phyloP scores from a whole-genome alignment of 1,139 yeast genomes.

The Kurtzmaniella quercitrusa region DNA sequence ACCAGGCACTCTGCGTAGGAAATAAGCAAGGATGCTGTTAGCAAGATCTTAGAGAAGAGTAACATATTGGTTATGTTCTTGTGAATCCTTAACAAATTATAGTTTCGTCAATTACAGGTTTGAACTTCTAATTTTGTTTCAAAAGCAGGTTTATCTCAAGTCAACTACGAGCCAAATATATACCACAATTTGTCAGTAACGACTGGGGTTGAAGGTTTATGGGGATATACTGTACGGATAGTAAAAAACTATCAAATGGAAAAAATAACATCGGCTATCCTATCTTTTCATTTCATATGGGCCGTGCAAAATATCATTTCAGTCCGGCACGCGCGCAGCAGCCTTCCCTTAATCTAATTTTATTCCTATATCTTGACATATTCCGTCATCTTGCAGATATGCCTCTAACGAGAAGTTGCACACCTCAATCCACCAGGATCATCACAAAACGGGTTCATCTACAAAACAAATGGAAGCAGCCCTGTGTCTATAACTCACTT shows the following conservation, averaged over 20 bases:
- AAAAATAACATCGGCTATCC: too few species aligned
- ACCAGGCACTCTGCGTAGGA: not conserved
- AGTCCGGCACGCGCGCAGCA: not conserved
- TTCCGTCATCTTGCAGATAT: not conserved
- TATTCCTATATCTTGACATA: not conserved
- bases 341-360: not conserved
- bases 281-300: too few species aligned
- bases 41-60: not conserved
- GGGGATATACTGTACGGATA: not conserved
- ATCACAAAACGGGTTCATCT: not conserved
- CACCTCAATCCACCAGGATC: not conserved
- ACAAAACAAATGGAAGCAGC: not conserved
- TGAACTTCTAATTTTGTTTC: not conserved
- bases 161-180: not conserved
- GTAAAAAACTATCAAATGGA: too few species aligned
- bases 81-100: not conserved
- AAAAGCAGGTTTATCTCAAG: not conserved
- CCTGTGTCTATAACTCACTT: not conserved
- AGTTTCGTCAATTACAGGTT: not conserved
- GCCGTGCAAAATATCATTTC: too few species aligned
- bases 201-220: not conserved
- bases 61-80: not conserved
- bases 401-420: not conserved
- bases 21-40: not conserved
- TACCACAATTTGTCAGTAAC: not conserved